Base-by-base conservation (phyloP, 2,329 filamentous ascomycete genomes). In the Laburnicola sp. region DNA sequence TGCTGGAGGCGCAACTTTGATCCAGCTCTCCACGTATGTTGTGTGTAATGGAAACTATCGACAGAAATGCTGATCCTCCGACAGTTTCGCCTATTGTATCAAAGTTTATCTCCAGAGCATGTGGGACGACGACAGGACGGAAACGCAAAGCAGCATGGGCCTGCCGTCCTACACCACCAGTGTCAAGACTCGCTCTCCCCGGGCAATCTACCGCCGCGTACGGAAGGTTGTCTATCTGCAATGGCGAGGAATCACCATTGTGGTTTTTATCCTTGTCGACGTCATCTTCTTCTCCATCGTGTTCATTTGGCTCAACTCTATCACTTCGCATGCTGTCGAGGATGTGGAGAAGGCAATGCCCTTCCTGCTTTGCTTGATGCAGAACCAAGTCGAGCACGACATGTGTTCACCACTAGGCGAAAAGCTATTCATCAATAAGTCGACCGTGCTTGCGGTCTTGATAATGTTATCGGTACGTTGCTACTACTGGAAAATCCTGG, bases 211-310 rank as follows among this genome's bases (percentile, higher is more conserved):
- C 69, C 86, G 89, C 57, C 86, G 94, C 62, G 84, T 99, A 32
- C 86, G 86, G 58, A 87, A 91, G 60, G 91, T 97, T 16, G 82
- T 99, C 32, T 85, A 89, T 69, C 83, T 97, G 3, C 94, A 99
- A 73, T 99, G 94, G 94, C 84, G 93, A 62, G 93, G 92, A 38
- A 93, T 97, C 53, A 84, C 86, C 37, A 89, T 97, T 54, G 91
- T 97, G 10, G 78, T 95, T 45, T 87, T 97, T 69, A 96, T 97
- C 61, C 83, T 97, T 51, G 83, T 85, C 53, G 92, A 97, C 69
- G 91, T 97, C 56, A 86, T 97, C 64, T 96, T 96, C 80, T 97
- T 97, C 74, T 87, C 92, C 2, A 80, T 96, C 39, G 82, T 96
- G 48, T 97, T 97, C 69, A 87, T 97, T 42, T 89, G 90, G 69